phyloP scores from a whole-genome alignment of 2,329 filamentous ascomycete species.

The Botryotinia calthae region DNA sequence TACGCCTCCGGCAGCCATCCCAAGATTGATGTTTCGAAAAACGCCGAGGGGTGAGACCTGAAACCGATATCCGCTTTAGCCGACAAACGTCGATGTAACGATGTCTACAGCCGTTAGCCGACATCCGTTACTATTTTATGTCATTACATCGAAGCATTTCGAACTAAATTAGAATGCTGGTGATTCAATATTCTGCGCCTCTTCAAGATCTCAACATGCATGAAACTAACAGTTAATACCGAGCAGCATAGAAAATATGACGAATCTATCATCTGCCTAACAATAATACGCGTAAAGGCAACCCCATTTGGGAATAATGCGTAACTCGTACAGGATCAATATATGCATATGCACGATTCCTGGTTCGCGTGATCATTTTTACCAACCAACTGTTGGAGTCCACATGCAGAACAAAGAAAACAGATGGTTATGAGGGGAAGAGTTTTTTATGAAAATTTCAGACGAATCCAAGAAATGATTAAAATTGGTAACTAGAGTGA shows the following conservation, averaged over 20 bases:
- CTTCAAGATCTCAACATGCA: background rate
- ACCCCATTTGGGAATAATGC: background rate
- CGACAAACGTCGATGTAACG: background rate
- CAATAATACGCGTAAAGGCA: background rate
- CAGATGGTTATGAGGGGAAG: background rate
- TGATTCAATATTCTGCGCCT: background rate
- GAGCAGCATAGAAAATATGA: background rate
- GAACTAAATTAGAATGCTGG: background rate
- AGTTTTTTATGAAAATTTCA: background rate
- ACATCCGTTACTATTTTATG: background rate
- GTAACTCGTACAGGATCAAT: background rate
- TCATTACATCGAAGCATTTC: background rate
- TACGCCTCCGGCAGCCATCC: background rate
- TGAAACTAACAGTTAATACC: background rate
- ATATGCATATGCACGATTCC: background rate
- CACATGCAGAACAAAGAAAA: background rate
- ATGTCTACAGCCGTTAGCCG: no score
- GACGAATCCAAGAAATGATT: background rate
- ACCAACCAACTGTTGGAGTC: background rate
- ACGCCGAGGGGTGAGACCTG: background rate
- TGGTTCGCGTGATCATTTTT: background rate
- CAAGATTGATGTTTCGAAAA: background rate
- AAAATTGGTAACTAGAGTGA: background rate
- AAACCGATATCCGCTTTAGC: background rate
- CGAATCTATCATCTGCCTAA: background rate